Percentiles rank a stretch among this genome's conserved stretches.
Evolutionary conservation across 2,329 filamentous ascomycete genomes (phyloP).

Genomic region (Myriosclerotinia duriaeana): DNA sequence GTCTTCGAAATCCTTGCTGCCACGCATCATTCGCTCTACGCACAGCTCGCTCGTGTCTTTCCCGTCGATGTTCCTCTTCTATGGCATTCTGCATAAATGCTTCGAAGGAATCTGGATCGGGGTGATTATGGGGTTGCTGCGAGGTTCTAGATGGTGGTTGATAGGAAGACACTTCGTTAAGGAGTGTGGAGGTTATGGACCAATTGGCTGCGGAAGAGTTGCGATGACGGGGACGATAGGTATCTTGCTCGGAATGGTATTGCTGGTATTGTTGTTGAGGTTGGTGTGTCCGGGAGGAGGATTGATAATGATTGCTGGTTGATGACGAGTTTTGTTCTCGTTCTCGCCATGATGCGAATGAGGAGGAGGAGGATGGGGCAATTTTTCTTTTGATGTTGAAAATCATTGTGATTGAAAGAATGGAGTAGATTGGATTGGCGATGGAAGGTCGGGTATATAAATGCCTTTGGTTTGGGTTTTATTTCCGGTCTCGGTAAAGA

Average conservation of each 20-base stretch:
- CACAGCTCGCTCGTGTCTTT: constrained; percentile 12
- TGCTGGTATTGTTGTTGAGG: not conserved
- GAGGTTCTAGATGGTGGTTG: not conserved
- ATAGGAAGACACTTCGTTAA: not conserved
- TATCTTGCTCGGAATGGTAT: not conserved
- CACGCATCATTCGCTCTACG: constrained; percentile 5
- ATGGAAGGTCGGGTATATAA: not conserved
- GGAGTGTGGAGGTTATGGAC: constrained; percentile 11
- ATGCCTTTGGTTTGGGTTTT: not conserved
- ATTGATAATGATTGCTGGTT: not conserved
- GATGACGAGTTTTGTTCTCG: not conserved
- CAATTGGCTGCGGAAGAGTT: constrained; percentile 7
- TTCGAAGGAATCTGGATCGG: constrained; percentile 13
- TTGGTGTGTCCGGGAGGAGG: not conserved
- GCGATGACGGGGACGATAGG: not conserved
- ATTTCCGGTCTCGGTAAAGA: not conserved
- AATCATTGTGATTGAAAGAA: constrained; percentile 6
- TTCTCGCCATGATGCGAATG: not conserved
- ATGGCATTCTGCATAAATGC: constrained; percentile 15
- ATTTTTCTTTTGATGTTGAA: constrained; percentile 13
- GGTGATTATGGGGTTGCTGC: not conserved
- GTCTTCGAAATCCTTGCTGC: constrained; percentile 12
- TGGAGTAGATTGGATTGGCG: not conserved
- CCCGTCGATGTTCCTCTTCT: constrained; percentile 6
- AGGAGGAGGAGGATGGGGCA: not conserved